phyloP scores from a whole-genome alignment of 1,284 basidiomycete genomes.

The Microbotryum saponariae region DNA sequence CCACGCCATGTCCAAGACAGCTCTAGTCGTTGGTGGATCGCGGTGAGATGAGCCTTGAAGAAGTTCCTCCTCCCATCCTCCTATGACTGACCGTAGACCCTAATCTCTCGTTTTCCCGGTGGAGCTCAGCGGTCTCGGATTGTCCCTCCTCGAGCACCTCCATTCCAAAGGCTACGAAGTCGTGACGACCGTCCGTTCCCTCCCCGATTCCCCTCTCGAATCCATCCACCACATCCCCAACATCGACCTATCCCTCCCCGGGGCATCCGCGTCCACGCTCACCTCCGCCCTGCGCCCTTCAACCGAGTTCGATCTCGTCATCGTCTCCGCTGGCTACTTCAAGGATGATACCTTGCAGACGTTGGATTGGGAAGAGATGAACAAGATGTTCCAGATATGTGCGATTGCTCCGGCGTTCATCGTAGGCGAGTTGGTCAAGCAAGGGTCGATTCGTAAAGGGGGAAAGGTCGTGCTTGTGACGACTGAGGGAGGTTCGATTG shows the following conservation, averaged over 20 bases:
- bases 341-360: conserved; percentile 45
- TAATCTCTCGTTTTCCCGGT: no score
- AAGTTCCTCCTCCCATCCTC: background rate
- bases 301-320: conserved; percentile 41
- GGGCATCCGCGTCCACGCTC: conserved; percentile 42
- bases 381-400: conserved; percentile 48
- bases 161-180: conserved; percentile 33
- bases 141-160: conserved; percentile 43
- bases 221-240: conserved; percentile 40
- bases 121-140: conserved; percentile 43
- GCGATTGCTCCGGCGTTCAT: conserved; percentile 46
- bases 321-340: conserved; percentile 46
- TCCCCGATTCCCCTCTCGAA: conserved; percentile 15
- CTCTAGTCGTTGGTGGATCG: conserved; percentile 5
- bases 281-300: conserved; percentile 1
- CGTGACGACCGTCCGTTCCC: conserved; percentile 44
- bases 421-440: conserved; percentile 39
- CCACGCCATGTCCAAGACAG: background rate
- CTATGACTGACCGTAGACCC: background rate
- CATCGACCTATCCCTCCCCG: conserved; percentile 43
- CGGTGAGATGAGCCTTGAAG: background rate
- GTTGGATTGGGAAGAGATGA: conserved; percentile 43
- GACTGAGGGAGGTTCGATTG: conserved; percentile 48
- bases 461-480: conserved; percentile 47
- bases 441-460: conserved; percentile 17